phyloP scores from a whole-genome alignment of 139 green algal genomes.

The Desmodesmus armatus region DNA sequence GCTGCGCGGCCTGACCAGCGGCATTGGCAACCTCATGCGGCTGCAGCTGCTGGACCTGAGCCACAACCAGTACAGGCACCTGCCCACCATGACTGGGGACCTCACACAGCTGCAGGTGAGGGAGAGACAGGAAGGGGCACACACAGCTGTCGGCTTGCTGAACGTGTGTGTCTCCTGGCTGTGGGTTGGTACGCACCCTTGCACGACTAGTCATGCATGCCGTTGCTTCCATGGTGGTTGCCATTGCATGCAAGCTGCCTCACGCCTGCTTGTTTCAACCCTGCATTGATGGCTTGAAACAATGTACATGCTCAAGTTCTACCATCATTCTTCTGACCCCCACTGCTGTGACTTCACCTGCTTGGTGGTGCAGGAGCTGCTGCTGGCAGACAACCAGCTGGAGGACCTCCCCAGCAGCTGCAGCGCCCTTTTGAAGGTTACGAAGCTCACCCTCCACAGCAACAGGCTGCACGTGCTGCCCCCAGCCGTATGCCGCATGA shows the following conservation, averaged over 20 bases:
- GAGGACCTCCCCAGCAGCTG: conserved; percentile 42
- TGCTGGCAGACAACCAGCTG: conserved; percentile 43
- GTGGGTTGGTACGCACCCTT: too few species aligned
- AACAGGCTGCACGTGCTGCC: conserved; percentile 47
- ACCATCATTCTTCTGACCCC: neutral
- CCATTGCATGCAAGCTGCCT: too few species aligned
- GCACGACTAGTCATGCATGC: neutral
- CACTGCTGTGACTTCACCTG: neutral
- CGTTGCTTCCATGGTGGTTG: neutral
- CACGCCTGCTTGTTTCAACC: too few species aligned
- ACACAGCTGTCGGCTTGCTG: neutral
- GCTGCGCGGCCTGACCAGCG: conserved; percentile 45
- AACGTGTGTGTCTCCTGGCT: neutral
- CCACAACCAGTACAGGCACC: conserved; percentile 46
- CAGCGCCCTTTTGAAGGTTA: conserved; percentile 20
- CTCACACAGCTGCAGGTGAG: conserved; percentile 45
- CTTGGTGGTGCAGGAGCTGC: conserved; percentile 11
- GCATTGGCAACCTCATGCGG: conserved; percentile 38
- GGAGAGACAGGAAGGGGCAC: neutral
- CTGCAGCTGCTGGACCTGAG: conserved; percentile 41
- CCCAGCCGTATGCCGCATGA: conserved; percentile 27
- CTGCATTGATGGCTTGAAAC: neutral
- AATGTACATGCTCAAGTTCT: neutral
- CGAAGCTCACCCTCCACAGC: conserved; percentile 21
- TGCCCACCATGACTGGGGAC: conserved; percentile 36